phyloP scores from a whole-genome alignment of 2,329 filamentous ascomycete species.

The Neospermospora avenae region DNA sequence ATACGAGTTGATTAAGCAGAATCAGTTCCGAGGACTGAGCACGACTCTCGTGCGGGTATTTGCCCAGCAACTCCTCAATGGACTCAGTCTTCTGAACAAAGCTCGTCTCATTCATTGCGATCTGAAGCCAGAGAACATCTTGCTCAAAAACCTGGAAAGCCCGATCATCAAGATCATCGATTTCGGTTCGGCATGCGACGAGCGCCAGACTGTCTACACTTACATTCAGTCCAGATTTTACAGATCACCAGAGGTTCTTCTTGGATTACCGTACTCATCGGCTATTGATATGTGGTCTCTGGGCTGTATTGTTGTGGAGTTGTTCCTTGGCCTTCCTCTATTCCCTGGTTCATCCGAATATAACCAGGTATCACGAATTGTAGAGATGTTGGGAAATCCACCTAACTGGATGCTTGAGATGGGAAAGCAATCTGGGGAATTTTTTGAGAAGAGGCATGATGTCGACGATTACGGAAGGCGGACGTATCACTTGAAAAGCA shows the following conservation, averaged over 20 bases:
- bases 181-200: constrained; percentile 97
- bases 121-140: constrained; percentile 95
- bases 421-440: constrained; percentile 95
- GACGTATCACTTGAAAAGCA: constrained; percentile 88
- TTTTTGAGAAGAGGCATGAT: constrained; percentile 82
- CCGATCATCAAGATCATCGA: constrained; percentile 99
- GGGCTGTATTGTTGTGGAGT: constrained; percentile 95
- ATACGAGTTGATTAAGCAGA: constrained; percentile 99
- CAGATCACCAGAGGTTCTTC: constrained; percentile 88
- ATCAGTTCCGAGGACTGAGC: constrained; percentile 95
- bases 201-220: constrained; percentile 97
- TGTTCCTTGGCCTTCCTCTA: constrained; percentile 89
- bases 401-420: constrained; percentile 99
- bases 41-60: constrained; percentile 97
- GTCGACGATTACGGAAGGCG: constrained; percentile 90
- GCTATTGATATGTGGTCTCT: constrained; percentile 99
- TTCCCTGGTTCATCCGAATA: constrained; percentile 98
- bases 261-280: constrained; percentile 96
- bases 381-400: constrained; percentile 95
- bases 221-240: constrained; percentile 99
- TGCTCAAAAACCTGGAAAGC: constrained; percentile 96
- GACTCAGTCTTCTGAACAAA: constrained; percentile 88
- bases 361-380: constrained; percentile 95
- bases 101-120: constrained; percentile 97
- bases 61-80: constrained; percentile 92